Percentiles rank a stretch among this genome's conserved stretches.
phyloP scores from a whole-genome alignment of 192 early-diverging fungal genomes.

The Podila clonocystis region DNA sequence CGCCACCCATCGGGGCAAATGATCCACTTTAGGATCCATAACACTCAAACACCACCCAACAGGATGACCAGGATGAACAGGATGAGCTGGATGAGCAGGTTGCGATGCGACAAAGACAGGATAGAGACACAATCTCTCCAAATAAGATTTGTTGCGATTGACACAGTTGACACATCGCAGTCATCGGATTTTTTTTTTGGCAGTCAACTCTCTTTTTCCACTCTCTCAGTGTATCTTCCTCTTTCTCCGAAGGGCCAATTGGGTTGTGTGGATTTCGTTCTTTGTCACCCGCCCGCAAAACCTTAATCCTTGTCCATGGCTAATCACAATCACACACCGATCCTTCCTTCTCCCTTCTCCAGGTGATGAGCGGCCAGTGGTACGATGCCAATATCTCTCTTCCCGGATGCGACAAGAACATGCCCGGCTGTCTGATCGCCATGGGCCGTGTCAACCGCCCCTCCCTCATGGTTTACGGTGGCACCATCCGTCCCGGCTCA shows the following conservation, averaged over 20 bases:
- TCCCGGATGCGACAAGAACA: slow-evolving; percentile 96
- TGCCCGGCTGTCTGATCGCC: slow-evolving; percentile 98
- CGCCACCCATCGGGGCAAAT: too few species aligned
- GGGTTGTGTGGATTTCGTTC: not conserved
- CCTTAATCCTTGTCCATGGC: slow-evolving; percentile 1
- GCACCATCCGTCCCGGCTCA: slow-evolving; percentile 89
- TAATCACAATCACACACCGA: not conserved
- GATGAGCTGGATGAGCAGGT: too few species aligned
- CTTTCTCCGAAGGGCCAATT: slow-evolving; percentile 1
- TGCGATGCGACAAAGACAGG: too few species aligned
- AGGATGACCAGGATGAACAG: too few species aligned
- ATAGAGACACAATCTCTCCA: too few species aligned
- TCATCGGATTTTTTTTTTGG: slow-evolving; percentile 2
- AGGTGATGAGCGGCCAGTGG: slow-evolving; percentile 97
- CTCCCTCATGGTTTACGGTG: slow-evolving; percentile 98
- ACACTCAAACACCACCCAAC: too few species aligned
- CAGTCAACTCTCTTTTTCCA: not conserved
- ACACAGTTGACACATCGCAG: slow-evolving; percentile 3
- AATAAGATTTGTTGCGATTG: not conserved
- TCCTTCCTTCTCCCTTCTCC: not conserved
- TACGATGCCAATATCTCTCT: slow-evolving; percentile 99
- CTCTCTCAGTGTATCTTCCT: not conserved
- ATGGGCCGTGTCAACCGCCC: slow-evolving; percentile 97
- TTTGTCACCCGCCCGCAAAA: not conserved
- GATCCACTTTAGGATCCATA: too few species aligned